Evolutionary conservation across 495 filamentous ascomycete species (phyloP), one percentile per base, ranked within the genome.

Genomic region (Tuber brumale): DNA sequence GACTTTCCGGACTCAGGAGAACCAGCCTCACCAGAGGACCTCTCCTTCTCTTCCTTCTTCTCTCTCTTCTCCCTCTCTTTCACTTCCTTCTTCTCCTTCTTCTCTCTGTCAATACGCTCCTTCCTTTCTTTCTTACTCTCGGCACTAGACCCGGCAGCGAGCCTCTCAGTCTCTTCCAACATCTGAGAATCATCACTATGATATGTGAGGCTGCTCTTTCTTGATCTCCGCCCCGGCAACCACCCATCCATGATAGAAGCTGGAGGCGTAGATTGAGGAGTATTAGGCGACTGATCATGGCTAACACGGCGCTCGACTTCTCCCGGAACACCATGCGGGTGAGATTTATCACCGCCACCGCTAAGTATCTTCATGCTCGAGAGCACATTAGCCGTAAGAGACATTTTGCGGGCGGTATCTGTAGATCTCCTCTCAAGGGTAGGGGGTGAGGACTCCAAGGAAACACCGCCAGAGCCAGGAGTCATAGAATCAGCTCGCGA

Each of bases 91-190:
- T 48, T 76, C 70, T 48, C 70, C 43, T 70, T 75, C 61, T 74
- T 73, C 43, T 46, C 77, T 46, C 80, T 80, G 35, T 61, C 74
- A 46, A 69, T 75, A 14, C 72, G 74, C 70, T 79, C 78, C 10
- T 74, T 72, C 23, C 14, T 39, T 14, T 75, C 57, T 27, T 66
- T 66, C 27, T 35, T 66, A 66, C 57, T 66, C 57, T 66, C 57
- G 7, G 27, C 18, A 7, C 57, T 27, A 66, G 57, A 66, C 14
- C 57, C 57, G 27, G 57, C 57, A 66, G 57, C 57, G 31, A 66
- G 57, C 57, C 57, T 66, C 57, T 66, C 57, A 12, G 57, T 66
- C 27, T 66, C 57, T 18, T 66, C 57, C 57, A 66, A 35, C 57
- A 66, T 66, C 31, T 66, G 57, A 35, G 57, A 66, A 66, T 66